Evolutionary conservation across 495 filamentous ascomycete genomes (phyloP).

Genomic region (Penicillium paxilli): DNA sequence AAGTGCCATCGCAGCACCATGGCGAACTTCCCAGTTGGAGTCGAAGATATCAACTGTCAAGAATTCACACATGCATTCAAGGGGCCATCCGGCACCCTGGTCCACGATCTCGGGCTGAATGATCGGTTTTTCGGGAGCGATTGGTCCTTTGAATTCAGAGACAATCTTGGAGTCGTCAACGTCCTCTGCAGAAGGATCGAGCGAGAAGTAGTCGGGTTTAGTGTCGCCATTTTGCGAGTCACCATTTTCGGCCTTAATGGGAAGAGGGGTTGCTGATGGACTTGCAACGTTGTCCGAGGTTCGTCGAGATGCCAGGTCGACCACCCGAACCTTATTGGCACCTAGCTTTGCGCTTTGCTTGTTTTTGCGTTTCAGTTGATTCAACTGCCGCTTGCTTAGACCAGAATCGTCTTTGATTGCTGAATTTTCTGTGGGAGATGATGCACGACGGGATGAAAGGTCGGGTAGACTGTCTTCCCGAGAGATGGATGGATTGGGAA

Average conservation of each 20-base stretch:
- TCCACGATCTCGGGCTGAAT: constrained; percentile 67
- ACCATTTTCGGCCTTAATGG: constrained; percentile 63
- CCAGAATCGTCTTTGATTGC: constrained; percentile 63
- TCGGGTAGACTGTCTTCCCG: constrained; percentile 48
- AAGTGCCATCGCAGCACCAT: constrained; percentile 93
- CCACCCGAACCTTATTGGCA: constrained; percentile 84
- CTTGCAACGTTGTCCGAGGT: constrained; percentile 65
- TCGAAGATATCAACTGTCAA: constrained; percentile 92
- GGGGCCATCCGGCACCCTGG: constrained; percentile 80
- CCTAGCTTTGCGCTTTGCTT: constrained; percentile 82
- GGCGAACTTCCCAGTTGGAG: constrained; percentile 92
- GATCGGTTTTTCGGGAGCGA: constrained; percentile 58
- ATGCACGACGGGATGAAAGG: constrained; percentile 38
- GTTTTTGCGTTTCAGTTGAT: constrained; percentile 88
- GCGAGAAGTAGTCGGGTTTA: constrained; percentile 76
- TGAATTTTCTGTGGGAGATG: constrained; percentile 49
- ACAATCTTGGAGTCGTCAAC: constrained; percentile 91
- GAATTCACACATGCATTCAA: constrained; percentile 89
- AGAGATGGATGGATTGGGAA: constrained; percentile 30
- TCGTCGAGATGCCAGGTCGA: constrained; percentile 75
- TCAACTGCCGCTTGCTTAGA: constrained; percentile 87
- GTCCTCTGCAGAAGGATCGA: constrained; percentile 74
- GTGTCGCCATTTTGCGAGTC: constrained; percentile 53
- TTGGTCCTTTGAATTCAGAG: constrained; percentile 89
- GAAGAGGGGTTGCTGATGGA: constrained; percentile 66